Evolutionary conservation across 495 filamentous ascomycete species (phyloP).

Genomic region (Diplogelasinospora grovesii): DNA sequence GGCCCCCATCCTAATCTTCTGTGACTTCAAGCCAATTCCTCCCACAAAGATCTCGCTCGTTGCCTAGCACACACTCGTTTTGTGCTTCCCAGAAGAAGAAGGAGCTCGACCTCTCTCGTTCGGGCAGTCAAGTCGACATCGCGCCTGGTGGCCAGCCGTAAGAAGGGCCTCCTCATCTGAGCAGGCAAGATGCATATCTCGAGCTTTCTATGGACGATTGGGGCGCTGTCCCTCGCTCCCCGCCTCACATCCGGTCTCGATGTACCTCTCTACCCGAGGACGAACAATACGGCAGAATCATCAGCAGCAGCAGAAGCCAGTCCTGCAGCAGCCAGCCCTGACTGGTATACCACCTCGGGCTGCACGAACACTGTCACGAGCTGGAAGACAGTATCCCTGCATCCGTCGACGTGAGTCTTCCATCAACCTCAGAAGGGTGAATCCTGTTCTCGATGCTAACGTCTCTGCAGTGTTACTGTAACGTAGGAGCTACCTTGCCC

Average conservation of each 20-base stretch:
- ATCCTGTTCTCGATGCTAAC: no score
- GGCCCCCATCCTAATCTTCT: constrained; percentile 3
- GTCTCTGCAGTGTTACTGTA: no score
- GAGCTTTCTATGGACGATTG: constrained; percentile 20
- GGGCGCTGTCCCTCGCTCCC: constrained; percentile 21
- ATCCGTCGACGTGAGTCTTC: no score
- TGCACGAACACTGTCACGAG: neutral
- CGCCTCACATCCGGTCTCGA: constrained; percentile 11
- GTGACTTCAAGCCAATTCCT: constrained; percentile 9
- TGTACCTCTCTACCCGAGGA: constrained; percentile 6
- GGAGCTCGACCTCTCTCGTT: constrained; percentile 15
- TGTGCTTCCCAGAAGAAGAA: constrained; percentile 2
- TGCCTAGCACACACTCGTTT: constrained; percentile 20
- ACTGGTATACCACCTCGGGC: no score
- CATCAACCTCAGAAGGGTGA: no score
- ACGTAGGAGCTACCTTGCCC: no score
- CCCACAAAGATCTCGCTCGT: constrained; percentile 17
- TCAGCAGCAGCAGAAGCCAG: neutral
- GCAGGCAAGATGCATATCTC: constrained; percentile 23
- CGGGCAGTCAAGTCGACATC: constrained; percentile 1
- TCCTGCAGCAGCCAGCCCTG: neutral
- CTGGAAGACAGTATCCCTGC: no score
- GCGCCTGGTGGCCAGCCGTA: constrained; percentile 2
- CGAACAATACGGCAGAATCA: constrained; percentile 8
- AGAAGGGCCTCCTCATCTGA: constrained; percentile 4